Conservation (phyloP, 2,329 filamentous ascomycete genomes). For the Keithomyces neogunnii region DNA sequence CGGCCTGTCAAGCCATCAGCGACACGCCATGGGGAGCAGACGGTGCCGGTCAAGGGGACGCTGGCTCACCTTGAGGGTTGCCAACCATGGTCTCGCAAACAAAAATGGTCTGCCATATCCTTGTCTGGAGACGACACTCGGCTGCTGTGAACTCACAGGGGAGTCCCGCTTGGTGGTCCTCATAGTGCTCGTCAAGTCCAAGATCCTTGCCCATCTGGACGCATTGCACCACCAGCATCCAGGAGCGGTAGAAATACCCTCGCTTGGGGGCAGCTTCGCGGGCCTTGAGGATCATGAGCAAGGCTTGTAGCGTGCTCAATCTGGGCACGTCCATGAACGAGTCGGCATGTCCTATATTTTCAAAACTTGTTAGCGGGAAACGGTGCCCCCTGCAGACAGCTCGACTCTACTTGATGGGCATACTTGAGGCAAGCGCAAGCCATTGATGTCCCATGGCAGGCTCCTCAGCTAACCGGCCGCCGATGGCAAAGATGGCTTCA, state of each 20-base stretch:
- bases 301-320: constrained; percentile 82
- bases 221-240: constrained; percentile 90
- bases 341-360: constrained; percentile 66
- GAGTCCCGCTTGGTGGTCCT: constrained; percentile 64
- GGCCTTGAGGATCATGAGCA: constrained; percentile 82
- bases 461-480: constrained; percentile 74
- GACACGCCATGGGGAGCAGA: not conserved
- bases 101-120: constrained; percentile 85
- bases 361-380: not conserved
- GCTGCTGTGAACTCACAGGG: constrained; percentile 59
- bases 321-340: constrained; percentile 89
- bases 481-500: constrained; percentile 86
- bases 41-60: not conserved
- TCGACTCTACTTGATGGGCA: constrained; percentile 12
- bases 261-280: constrained; percentile 85
- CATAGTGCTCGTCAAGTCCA: constrained; percentile 78
- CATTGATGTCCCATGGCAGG: constrained; percentile 81
- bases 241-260: constrained; percentile 94
- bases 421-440: constrained; percentile 82
- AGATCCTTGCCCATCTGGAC: constrained; percentile 91
- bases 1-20: constrained; percentile 44
- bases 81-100: constrained; percentile 88
- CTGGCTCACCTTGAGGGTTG: constrained; percentile 67
- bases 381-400: not conserved
- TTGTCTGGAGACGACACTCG: constrained; percentile 77